A percentile compares a stretch with the other conserved stretches of the same genome.
Evolutionary conservation across 768 basidiomycete genomes (phyloP).

Genomic region (Cystobasidium onofrii): DNA sequence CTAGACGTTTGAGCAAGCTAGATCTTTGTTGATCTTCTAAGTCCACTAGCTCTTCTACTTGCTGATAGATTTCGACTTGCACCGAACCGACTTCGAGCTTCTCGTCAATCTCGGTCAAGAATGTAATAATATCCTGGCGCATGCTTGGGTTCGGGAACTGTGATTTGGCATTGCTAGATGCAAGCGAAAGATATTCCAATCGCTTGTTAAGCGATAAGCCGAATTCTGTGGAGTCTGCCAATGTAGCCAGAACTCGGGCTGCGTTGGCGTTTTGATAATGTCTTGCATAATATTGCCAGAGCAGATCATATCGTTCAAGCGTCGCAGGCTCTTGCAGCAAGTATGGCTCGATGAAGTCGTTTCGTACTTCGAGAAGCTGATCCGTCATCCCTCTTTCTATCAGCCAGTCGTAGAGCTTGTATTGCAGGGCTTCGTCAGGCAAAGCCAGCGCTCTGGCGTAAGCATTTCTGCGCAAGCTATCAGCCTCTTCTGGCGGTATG

Average conservation of each 20-base stretch:
- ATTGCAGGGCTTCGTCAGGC: slow-evolving; percentile 89
- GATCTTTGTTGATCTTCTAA: slow-evolving; percentile 44
- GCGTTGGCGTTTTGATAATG: slow-evolving; percentile 78
- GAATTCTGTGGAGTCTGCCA: slow-evolving; percentile 78
- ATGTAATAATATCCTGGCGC: slow-evolving; percentile 77
- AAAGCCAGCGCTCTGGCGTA: slow-evolving; percentile 76
- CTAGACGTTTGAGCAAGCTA: slow-evolving; percentile 40
- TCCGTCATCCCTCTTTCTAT: slow-evolving; percentile 70
- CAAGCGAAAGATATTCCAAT: slow-evolving; percentile 83
- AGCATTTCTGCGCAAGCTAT: slow-evolving; percentile 69
- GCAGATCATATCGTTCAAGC: slow-evolving; percentile 71
- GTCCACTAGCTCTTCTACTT: slow-evolving; percentile 49
- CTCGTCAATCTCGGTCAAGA: slow-evolving; percentile 90
- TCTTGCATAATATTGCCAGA: slow-evolving; percentile 97
- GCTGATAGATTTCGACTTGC: slow-evolving; percentile 79
- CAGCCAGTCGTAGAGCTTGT: slow-evolving; percentile 88
- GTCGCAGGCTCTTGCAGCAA: slow-evolving; percentile 70
- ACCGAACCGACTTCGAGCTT: slow-evolving; percentile 94
- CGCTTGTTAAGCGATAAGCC: slow-evolving; percentile 57
- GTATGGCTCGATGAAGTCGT: slow-evolving; percentile 62
- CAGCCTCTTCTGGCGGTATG: slow-evolving; percentile 53
- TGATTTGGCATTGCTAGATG: slow-evolving; percentile 92
- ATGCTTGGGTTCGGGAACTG: slow-evolving; percentile 50
- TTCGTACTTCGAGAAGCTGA: slow-evolving; percentile 73
- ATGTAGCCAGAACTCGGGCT: slow-evolving; percentile 68